Conservation (phyloP, 345 rosid species). For the Zanthoxylum bungeanum region DNA sequence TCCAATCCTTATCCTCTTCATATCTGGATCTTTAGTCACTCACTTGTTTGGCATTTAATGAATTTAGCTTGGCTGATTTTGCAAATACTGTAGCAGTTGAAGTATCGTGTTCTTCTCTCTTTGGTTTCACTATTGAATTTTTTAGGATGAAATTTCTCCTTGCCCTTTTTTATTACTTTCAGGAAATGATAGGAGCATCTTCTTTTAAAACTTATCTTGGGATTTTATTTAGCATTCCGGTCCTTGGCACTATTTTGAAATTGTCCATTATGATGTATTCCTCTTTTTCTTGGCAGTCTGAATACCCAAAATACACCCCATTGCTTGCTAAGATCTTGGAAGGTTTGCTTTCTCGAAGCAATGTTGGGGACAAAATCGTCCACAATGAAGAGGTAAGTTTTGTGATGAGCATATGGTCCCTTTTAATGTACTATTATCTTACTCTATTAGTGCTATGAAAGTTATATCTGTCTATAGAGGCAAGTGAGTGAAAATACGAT, state of each 20-base stretch:
- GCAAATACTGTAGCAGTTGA: background rate
- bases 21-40: background rate
- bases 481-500: background rate
- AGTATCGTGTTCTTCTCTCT: background rate
- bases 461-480: background rate
- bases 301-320: constrained; percentile 74
- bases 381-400: constrained; percentile 63
- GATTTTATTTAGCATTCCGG: constrained; percentile 8
- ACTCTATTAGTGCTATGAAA: background rate
- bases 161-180: background rate
- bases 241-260: background rate
- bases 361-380: constrained; percentile 57
- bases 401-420: background rate
- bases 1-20: background rate
- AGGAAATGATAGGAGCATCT: background rate
- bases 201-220: background rate
- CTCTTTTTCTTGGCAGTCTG: constrained; percentile 55
- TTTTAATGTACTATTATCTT: background rate
- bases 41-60: background rate
- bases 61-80: background rate
- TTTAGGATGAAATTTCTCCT: background rate
- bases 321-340: constrained; percentile 86
- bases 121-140: background rate
- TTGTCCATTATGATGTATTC: constrained; percentile 22
- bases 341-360: constrained; percentile 59